These are phyloP conservation scores for Zhuliangozyma parablackwelliae DNA, from an alignment of 1,139 yeast genomes.

Conservation along the genomic window DNA sequence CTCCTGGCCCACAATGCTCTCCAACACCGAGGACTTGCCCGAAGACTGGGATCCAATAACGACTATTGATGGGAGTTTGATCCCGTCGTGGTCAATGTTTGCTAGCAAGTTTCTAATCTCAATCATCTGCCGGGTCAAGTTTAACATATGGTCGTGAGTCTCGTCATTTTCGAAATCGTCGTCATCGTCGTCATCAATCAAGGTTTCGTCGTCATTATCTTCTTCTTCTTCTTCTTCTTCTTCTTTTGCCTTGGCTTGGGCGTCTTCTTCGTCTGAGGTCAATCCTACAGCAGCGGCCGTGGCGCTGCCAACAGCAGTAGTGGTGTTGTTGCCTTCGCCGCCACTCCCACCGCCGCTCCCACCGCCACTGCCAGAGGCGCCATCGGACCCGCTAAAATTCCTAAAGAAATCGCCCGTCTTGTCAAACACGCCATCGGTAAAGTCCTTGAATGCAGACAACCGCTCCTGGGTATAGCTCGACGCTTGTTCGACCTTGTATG, in stretches of 20 bases:
- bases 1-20: conserved; percentile 91
- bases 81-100: conserved; percentile 72
- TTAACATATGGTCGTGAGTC: conserved; percentile 74
- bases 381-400: conserved; percentile 6
- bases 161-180: conserved; percentile 45
- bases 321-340: conserved; percentile 29
- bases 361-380: conserved; percentile 14
- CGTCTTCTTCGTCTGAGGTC: conserved; percentile 26
- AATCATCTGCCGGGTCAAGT: conserved; percentile 90
- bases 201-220: conserved; percentile 28
- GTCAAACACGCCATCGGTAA: conserved; percentile 45
- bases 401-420: conserved; percentile 42
- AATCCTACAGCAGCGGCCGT: conserved; percentile 47
- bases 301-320: conserved; percentile 37
- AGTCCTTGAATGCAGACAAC: conserved; percentile 55
- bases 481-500: conserved; percentile 88
- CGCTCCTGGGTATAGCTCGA: conserved; percentile 65
- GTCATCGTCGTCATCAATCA: conserved; percentile 32
- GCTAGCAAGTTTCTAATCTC: conserved; percentile 81
- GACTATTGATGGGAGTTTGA: conserved; percentile 88
- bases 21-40: conserved; percentile 92
- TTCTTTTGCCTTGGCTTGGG: conserved; percentile 3
- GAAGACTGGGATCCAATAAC: conserved; percentile 97
- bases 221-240: conserved; percentile 20
- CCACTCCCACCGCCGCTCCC: conserved; percentile 13